A percentile compares a stretch with the other conserved stretches of the same genome.
phyloP scores from a whole-genome alignment of 257 asterid species.

The Solanum pennellii region DNA sequence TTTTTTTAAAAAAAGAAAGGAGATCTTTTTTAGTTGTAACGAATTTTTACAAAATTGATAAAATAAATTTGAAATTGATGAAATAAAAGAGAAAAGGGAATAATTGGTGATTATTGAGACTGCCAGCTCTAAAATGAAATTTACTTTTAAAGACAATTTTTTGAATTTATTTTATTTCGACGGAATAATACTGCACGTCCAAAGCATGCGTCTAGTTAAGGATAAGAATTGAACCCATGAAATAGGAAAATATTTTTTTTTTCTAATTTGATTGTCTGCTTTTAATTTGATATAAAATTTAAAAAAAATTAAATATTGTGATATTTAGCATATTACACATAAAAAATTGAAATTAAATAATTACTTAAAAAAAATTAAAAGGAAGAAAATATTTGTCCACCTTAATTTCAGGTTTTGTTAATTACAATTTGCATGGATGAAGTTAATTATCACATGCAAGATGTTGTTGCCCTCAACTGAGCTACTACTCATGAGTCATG shows the following conservation, averaged over 20 bases:
- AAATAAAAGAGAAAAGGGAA: too few species aligned
- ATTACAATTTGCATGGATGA: not conserved
- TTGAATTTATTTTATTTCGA: not conserved
- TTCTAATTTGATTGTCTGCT: too few species aligned
- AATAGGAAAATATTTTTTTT: too few species aligned
- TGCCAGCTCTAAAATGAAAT: not conserved
- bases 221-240: not conserved
- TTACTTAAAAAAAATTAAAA: too few species aligned
- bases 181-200: not conserved
- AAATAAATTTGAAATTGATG: too few species aligned
- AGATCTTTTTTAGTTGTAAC: too few species aligned
- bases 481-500: not conserved
- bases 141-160: not conserved
- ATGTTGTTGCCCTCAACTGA: not conserved
- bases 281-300: too few species aligned
- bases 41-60: too few species aligned
- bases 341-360: not conserved
- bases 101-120: not conserved
- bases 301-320: too few species aligned
- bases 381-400: not conserved
- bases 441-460: not conserved
- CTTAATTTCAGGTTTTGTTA: not conserved
- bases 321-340: rapidly evolving
- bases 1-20: not conserved
- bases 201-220: not conserved